Conservation (phyloP, 2,329 filamentous ascomycete species). For the Cladophialophora bantiana region DNA sequence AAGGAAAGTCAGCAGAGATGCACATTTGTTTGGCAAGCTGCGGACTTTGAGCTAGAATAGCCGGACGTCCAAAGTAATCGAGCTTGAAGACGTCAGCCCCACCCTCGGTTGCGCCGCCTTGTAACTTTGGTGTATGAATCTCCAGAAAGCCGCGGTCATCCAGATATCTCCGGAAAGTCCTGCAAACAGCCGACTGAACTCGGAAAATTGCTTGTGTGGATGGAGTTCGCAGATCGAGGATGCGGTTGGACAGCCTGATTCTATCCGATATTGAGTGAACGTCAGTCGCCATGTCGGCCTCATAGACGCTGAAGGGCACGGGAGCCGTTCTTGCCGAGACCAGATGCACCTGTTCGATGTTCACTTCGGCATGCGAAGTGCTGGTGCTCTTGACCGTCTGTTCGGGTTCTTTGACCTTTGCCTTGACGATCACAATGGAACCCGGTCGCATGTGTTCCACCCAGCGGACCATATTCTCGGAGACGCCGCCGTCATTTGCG, state of each 20-base stretch:
- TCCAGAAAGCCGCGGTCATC: constrained; percentile 77
- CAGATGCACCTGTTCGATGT: constrained; percentile 65
- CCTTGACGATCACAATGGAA: constrained; percentile 73
- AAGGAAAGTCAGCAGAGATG: constrained; percentile 78
- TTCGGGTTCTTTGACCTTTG: constrained; percentile 67
- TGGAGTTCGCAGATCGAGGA: constrained; percentile 77
- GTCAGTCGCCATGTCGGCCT: constrained; percentile 55
- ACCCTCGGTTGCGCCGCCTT: constrained; percentile 82
- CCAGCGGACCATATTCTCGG: constrained; percentile 76
- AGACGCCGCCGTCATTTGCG: constrained; percentile 62
- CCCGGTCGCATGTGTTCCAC: constrained; percentile 76
- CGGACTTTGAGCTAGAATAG: constrained; percentile 82
- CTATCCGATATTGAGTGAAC: constrained; percentile 66
- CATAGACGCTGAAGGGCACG: constrained; percentile 65
- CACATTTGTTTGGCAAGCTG: constrained; percentile 85
- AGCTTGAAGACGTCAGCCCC: constrained; percentile 83
- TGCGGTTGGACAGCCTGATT: constrained; percentile 71
- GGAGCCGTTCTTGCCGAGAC: constrained; percentile 60
- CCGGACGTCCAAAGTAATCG: constrained; percentile 79
- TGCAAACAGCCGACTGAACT: constrained; percentile 75
- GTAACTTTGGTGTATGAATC: constrained; percentile 83
- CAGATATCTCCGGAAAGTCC: constrained; percentile 73
- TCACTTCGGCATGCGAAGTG: constrained; percentile 72
- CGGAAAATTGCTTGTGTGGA: constrained; percentile 79
- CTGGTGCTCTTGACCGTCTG: constrained; percentile 73